phyloP scores from a whole-genome alignment of 2,329 filamentous ascomycete species.

The Fusarium sp. region DNA sequence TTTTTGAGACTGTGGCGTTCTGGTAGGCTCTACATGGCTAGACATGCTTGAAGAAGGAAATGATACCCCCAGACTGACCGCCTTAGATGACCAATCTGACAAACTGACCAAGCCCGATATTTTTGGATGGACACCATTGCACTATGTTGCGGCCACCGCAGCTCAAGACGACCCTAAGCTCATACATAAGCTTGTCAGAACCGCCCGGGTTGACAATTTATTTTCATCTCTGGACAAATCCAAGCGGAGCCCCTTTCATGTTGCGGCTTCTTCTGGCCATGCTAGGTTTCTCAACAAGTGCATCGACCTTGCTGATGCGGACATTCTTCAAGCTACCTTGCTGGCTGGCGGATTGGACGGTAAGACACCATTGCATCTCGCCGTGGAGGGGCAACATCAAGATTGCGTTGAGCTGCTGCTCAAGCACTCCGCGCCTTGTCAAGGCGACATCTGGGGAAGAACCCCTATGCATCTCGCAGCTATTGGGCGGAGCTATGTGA shows the following conservation, averaged over 20 bases:
- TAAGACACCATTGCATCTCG: neutral
- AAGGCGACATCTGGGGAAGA: neutral
- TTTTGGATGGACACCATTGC: neutral
- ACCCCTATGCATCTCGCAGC: neutral
- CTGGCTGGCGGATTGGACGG: neutral
- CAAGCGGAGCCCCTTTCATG: neutral
- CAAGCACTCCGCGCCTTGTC: fast-evolving
- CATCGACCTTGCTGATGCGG: too few species aligned
- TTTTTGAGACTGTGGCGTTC: too few species aligned
- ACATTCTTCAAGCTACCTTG: too few species aligned
- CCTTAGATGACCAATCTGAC: too few species aligned
- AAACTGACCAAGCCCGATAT: neutral
- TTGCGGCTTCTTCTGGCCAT: neutral
- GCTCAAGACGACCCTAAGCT: too few species aligned
- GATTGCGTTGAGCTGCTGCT: neutral
- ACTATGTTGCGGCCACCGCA: neutral
- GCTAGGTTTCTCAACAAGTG: too few species aligned
- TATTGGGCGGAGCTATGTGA: neutral
- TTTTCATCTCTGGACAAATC: neutral
- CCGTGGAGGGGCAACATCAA: neutral
- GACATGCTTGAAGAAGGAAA: too few species aligned
- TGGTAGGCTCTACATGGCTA: too few species aligned
- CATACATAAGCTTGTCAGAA: too few species aligned
- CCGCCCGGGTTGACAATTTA: too few species aligned
- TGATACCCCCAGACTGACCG: too few species aligned